Conservation (phyloP, 148 eudicot species). For the Tetragonia tetragonoides region DNA sequence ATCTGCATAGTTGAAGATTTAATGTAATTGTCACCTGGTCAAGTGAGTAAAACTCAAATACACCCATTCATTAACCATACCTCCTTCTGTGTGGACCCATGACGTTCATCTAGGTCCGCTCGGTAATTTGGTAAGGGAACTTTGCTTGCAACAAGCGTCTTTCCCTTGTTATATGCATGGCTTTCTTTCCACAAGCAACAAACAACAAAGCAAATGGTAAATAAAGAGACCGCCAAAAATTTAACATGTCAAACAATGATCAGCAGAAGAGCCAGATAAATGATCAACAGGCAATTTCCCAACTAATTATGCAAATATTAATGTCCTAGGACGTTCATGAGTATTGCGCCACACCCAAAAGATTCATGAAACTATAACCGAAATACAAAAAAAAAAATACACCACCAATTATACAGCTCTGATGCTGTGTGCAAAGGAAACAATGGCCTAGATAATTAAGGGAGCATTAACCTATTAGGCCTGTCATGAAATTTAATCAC, state of each 20-base stretch:
- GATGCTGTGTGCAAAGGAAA: no score
- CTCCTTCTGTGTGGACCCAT: conserved; percentile 92
- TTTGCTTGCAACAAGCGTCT: conserved; percentile 88
- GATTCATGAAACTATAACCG: no score
- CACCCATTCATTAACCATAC: conserved; percentile 31
- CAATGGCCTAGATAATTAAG: no score
- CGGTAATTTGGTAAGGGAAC: conserved; percentile 89
- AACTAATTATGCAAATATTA: background rate
- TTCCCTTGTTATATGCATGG: conserved; percentile 95
- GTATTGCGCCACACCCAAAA: background rate
- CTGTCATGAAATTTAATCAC: no score
- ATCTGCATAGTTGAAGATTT: conserved; percentile 48
- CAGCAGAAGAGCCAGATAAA: background rate
- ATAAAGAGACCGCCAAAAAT: background rate
- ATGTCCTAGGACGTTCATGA: background rate
- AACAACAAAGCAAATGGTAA: conserved; percentile 23
- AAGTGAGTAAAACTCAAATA: conserved; percentile 6
- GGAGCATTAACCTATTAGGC: no score
- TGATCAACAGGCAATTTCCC: background rate
- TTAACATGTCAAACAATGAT: background rate
- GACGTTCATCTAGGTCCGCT: conserved; percentile 92
- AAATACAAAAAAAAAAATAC: no score
- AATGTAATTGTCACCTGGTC: conserved; percentile 5
- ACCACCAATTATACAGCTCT: no score
- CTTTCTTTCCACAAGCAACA: conserved; percentile 66